Percentiles rank a stretch among this genome's conserved stretches.
These are phyloP conservation scores for Candida frijolesensis DNA, from an alignment of 1,139 yeast species.

Conservation along the genomic window DNA sequence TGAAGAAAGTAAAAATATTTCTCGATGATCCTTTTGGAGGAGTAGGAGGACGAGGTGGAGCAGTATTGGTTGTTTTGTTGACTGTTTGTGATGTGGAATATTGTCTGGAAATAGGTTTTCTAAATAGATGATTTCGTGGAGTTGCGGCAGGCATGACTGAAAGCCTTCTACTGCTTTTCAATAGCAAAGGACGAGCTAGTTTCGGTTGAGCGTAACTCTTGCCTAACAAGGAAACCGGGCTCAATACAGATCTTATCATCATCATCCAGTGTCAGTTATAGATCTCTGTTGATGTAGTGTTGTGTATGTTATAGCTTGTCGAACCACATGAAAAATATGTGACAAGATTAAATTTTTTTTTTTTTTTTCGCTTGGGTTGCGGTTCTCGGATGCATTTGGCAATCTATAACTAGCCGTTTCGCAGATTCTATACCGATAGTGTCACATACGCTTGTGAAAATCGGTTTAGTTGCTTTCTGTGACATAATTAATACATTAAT, in stretches of 20 bases:
- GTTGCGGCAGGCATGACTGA: background rate
- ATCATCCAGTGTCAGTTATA: background rate
- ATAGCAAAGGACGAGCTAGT: background rate
- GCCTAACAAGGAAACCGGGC: background rate
- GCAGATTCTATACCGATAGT: background rate
- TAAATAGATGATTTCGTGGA: background rate
- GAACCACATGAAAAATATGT: background rate
- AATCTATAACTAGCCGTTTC: background rate
- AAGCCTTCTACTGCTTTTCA: background rate
- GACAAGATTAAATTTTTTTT: background rate
- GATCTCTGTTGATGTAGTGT: background rate
- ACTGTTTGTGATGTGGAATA: background rate
- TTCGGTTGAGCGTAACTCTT: background rate
- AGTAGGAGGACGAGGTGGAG: background rate
- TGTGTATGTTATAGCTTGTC: background rate
- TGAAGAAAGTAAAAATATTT: slow-evolving; percentile 20
- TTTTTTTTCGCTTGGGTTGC: background rate
- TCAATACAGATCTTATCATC: background rate
- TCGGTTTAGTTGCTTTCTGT: background rate
- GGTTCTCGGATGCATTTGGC: background rate
- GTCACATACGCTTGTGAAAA: background rate
- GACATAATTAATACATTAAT: background rate
- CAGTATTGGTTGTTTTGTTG: background rate
- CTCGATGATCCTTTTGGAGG: background rate
- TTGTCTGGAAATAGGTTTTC: background rate